A percentile compares a stretch with the other conserved stretches of the same genome.
These are phyloP conservation scores for Colletotrichum neosansevieriae DNA, from an alignment of 2,329 filamentous ascomycete species.

Conservation along the genomic window DNA sequence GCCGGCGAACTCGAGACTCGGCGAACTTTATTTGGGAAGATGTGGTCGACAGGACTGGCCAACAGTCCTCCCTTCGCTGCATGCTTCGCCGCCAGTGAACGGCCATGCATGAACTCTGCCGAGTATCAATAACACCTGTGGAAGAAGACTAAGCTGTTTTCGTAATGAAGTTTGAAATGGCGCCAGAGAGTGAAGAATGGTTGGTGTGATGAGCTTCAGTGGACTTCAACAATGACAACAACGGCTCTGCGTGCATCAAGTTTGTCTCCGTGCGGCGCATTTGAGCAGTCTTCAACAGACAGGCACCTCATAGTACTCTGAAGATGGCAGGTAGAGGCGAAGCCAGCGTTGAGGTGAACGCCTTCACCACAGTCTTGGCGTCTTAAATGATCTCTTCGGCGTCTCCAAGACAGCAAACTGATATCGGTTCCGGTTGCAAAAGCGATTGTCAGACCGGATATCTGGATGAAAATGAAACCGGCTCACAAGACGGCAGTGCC, in stretches of 20 bases:
- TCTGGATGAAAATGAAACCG: conserved; percentile 18
- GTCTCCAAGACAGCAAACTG: neutral
- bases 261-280: neutral
- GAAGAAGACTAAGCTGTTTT: neutral
- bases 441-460: conserved; percentile 21
- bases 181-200: neutral
- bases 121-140: neutral
- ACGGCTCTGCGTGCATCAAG: neutral
- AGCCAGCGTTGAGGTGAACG: conserved; percentile 13
- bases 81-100: neutral
- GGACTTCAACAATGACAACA: neutral
- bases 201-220: neutral
- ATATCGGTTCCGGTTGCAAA: conserved; percentile 23
- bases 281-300: no score
- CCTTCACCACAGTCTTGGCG: conserved; percentile 17
- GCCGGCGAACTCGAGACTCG: conserved; percentile 15
- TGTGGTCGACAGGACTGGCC: neutral
- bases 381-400: conserved; percentile 9
- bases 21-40: conserved; percentile 13
- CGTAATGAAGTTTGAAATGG: neutral
- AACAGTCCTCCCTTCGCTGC: neutral
- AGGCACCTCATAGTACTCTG: neutral
- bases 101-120: conserved; percentile 6
- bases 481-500: conserved; percentile 3
- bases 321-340: conserved; percentile 12